A percentile compares a stretch with the other conserved stretches of the same genome.
These are phyloP conservation scores for Kwoniella dendrophila DNA, from an alignment of 768 basidiomycete genomes.

Conservation along the genomic window DNA sequence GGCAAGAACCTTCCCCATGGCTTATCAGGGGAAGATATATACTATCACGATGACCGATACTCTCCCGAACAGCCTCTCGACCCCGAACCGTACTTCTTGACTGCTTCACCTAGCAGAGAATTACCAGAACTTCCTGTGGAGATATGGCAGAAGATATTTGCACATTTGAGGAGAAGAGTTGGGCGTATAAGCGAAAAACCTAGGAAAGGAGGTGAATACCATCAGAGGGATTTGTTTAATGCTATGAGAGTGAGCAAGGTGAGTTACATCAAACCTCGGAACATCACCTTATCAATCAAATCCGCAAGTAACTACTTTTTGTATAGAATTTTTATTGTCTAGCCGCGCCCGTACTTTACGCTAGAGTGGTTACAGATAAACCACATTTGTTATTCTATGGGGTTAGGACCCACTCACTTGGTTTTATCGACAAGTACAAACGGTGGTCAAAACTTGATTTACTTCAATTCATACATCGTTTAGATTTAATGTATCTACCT, in stretches of 20 bases:
- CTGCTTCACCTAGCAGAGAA: not conserved
- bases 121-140: constrained; percentile 5
- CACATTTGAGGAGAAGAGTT: constrained; percentile 4
- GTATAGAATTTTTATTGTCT: constrained; percentile 6
- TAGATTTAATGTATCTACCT: not conserved
- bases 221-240: constrained; percentile 13
- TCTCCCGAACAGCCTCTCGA: not conserved
- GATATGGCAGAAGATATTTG: constrained; percentile 12
- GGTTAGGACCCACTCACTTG: not conserved
- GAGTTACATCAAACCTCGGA: not conserved
- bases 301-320: not conserved
- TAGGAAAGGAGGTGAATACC: constrained; percentile 2
- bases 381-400: constrained; percentile 2
- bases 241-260: constrained; percentile 9
- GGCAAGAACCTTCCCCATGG: not conserved
- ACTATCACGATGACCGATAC: not conserved
- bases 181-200: constrained; percentile 1
- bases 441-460: constrained; percentile 5
- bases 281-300: not conserved
- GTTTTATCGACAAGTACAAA: not conserved
- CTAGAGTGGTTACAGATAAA: not conserved
- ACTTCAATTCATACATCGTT: constrained; percentile 3
- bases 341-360: constrained; percentile 7
- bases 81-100: not conserved
- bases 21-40: constrained; percentile 5